A percentile compares a stretch with the other conserved stretches of the same genome.
These are phyloP conservation scores for Acanthamoeba lenticulata DNA, from an alignment of 208 protist species.

Conservation along the genomic window DNA sequence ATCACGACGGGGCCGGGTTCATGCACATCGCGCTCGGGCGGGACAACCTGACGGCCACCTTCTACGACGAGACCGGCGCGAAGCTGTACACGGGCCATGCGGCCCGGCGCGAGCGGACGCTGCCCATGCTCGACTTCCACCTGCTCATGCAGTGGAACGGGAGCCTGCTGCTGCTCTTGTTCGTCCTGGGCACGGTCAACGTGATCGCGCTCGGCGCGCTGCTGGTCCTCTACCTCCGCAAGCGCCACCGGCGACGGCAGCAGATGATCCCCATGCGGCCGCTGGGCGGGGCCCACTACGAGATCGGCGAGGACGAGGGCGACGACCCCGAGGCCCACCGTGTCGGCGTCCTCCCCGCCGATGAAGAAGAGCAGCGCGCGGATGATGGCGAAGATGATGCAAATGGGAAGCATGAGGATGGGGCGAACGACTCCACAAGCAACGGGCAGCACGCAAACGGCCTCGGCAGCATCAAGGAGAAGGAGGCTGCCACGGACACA, in stretches of 20 bases:
- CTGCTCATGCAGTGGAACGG: background rate
- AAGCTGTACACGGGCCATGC: background rate
- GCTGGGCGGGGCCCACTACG: slow-evolving; percentile 1
- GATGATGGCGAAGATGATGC: background rate
- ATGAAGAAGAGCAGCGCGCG: background rate
- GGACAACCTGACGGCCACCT: background rate
- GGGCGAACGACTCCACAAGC: background rate
- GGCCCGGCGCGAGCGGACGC: background rate
- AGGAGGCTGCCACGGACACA: background rate
- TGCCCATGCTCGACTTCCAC: background rate
- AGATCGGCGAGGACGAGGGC: background rate
- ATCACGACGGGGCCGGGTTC: background rate
- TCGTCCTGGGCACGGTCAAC: background rate
- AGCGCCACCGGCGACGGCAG: background rate
- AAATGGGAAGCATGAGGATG: background rate
- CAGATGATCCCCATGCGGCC: background rate
- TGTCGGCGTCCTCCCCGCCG: background rate
- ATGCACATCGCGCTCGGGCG: background rate
- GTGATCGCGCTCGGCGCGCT: background rate
- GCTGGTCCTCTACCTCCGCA: background rate
- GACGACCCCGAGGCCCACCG: background rate
- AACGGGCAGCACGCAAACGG: background rate
- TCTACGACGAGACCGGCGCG: background rate
- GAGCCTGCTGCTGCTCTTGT: background rate
- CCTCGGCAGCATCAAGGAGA: background rate